A percentile compares a stretch with the other conserved stretches of the same genome.
Conservation (phyloP, 106 monocot species). For the Dioscorea alata region DNA sequence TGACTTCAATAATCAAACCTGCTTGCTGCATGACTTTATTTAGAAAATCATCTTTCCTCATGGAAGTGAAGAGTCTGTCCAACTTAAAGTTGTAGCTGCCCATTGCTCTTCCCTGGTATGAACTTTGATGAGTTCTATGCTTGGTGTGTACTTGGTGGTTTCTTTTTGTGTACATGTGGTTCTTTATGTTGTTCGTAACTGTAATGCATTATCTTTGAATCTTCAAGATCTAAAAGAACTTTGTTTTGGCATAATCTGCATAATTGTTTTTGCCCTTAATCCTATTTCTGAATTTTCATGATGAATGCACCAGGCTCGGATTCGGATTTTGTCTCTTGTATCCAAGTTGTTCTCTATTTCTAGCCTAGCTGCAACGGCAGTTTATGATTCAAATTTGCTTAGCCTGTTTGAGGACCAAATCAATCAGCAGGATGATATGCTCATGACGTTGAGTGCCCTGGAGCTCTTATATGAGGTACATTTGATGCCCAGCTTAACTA, state of each 20-base stretch:
- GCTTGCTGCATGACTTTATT: slow-evolving; percentile 5
- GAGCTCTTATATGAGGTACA: slow-evolving; percentile 95
- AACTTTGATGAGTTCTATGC: background rate
- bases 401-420: slow-evolving; percentile 75
- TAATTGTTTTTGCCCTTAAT: background rate
- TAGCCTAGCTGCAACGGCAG: slow-evolving; percentile 40
- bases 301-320: slow-evolving; percentile 48
- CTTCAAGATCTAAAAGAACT: no score
- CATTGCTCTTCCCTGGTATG: slow-evolving; percentile 66
- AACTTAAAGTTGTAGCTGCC: slow-evolving; percentile 51
- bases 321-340: slow-evolving; percentile 80
- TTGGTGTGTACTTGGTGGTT: slow-evolving; percentile 3
- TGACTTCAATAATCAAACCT: background rate
- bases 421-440: slow-evolving; percentile 50
- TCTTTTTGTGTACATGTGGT: background rate
- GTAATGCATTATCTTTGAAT: no score
- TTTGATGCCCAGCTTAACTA: background rate
- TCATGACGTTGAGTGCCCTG: slow-evolving; percentile 68
- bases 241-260: no score
- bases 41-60: slow-evolving; percentile 64
- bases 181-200: background rate
- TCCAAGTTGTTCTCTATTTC: slow-evolving; percentile 84
- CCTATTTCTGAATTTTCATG: background rate
- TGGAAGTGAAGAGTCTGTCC: slow-evolving; percentile 23
- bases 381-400: slow-evolving; percentile 56